Conservation (phyloP, 768 basidiomycete species). For the Butyriboletus loyo region DNA sequence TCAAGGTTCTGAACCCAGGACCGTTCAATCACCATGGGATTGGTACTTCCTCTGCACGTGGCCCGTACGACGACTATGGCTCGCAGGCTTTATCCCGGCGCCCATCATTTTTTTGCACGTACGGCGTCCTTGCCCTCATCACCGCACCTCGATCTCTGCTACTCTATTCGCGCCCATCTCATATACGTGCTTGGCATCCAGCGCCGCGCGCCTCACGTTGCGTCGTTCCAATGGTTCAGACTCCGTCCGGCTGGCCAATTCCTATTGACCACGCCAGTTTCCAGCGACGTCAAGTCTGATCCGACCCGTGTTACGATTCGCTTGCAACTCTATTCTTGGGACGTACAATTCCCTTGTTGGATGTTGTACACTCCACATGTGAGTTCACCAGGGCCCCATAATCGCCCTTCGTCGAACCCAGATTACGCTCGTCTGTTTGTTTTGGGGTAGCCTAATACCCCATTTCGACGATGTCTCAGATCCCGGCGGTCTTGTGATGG, state of each 20-base stretch:
- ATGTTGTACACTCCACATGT: constrained; percentile 1
- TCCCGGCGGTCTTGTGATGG: not conserved
- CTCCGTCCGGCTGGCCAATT: constrained; percentile 9
- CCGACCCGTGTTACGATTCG: constrained; percentile 1
- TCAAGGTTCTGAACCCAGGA: not conserved
- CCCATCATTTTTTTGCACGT: not conserved
- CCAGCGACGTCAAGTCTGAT: not conserved
- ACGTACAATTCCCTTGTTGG: not conserved
- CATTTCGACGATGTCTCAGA: not conserved
- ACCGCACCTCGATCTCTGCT: not conserved
- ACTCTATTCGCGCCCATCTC: not conserved
- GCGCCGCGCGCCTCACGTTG: not conserved
- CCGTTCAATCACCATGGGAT: not conserved
- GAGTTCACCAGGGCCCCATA: constrained; percentile 4
- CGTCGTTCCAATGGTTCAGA: constrained; percentile 1
- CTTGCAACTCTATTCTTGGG: not conserved
- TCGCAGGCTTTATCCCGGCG: not conserved
- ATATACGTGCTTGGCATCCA: no score
- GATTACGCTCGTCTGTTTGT: not conserved
- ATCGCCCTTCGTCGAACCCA: not conserved
- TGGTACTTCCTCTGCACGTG: not conserved
- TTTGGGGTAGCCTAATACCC: constrained; percentile 3
- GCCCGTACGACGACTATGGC: not conserved
- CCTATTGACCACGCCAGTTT: not conserved
- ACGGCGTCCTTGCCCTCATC: no score